phyloP scores from a whole-genome alignment of 306 rosid genomes.

The Trifolium subterraneum region DNA sequence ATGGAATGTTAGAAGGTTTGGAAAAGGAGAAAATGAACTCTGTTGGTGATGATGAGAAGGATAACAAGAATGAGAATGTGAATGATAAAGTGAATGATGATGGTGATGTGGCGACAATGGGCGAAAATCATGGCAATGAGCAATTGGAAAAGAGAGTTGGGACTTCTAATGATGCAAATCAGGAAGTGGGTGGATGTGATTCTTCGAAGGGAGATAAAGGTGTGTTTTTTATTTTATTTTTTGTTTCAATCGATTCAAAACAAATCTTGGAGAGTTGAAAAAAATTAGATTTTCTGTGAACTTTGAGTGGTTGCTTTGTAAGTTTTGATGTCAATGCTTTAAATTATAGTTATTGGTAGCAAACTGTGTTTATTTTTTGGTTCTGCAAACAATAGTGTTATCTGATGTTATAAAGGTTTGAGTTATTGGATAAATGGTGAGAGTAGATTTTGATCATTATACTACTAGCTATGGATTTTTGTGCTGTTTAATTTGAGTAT shows the following conservation, averaged over 20 bases:
- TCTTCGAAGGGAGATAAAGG: constrained; percentile 45
- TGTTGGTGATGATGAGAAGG: not conserved
- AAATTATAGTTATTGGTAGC: not conserved
- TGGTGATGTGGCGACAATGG: constrained; percentile 26
- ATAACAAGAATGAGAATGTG: too few species aligned
- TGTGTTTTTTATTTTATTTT: constrained; percentile 7
- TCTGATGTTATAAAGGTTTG: constrained; percentile 4
- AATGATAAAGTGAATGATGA: not conserved
- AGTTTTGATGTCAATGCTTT: not conserved
- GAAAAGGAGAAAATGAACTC: constrained; percentile 1
- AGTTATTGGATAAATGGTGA: not conserved
- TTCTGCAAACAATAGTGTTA: constrained; percentile 1
- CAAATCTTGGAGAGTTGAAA: not conserved
- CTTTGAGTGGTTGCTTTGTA: constrained; percentile 7
- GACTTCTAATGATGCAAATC: constrained; percentile 24
- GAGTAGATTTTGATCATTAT: constrained; percentile 23
- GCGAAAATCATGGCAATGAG: constrained; percentile 28
- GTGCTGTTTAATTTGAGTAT: constrained; percentile 10
- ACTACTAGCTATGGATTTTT: constrained; percentile 22
- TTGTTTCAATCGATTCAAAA: not conserved
- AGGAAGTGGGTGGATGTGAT: constrained; percentile 36
- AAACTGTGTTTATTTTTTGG: constrained; percentile 9
- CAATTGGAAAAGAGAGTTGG: constrained; percentile 35
- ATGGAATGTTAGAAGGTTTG: constrained; percentile 24
- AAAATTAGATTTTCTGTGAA: not conserved